Base-by-base conservation (phyloP, 2,329 filamentous ascomycete genomes). In the Pezicula radicicola region DNA sequence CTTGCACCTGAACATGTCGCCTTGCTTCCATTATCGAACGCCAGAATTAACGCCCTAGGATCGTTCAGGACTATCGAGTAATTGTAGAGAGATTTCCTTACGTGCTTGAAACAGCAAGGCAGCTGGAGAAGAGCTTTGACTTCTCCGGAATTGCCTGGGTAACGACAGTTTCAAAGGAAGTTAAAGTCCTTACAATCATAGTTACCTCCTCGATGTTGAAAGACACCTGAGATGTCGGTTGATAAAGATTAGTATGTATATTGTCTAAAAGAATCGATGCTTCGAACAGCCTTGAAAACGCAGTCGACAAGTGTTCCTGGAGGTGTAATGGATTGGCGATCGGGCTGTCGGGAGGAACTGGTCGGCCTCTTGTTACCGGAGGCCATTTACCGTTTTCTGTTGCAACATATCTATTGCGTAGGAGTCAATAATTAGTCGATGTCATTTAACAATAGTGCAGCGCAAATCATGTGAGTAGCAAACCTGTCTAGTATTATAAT, bases 231-330 rank as follows among this genome's bases (percentile, higher is more conserved):
- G 48, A 16, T 45, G 40, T 45, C 6, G 48, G 48, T 44, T 50
- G 39, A 16, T 45, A 12, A 33, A 50, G 10, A 44, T 6, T 12
- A 9, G 39, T 35, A 21, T 50, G 48, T 36, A 50, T 18, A 33
- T 50, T 44, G 25, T 50, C 48, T 18, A 50, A 16, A 16, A 50
- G 40, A 35, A 25, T 45, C 15, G 48, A 50, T 33, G 48, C 39
- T 45, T 50, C 48, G 19, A 50, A 50, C 15, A 50, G 41, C 39
- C 48, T 49, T 44, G 48, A 45, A 50, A 45, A 25, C 8, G 48
- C 6, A n/a, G 39, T 45, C 12, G 47, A 41, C 18, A 19, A 27
- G 21, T 19, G 48, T 36, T 50, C 48, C 21, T 9, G 39, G 40
- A 45, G 15, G 28, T 36, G 15, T 21, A 45, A 50, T 6, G 48